phyloP scores from a whole-genome alignment of 768 basidiomycete genomes.

The Hypsizygus marmoreus region DNA sequence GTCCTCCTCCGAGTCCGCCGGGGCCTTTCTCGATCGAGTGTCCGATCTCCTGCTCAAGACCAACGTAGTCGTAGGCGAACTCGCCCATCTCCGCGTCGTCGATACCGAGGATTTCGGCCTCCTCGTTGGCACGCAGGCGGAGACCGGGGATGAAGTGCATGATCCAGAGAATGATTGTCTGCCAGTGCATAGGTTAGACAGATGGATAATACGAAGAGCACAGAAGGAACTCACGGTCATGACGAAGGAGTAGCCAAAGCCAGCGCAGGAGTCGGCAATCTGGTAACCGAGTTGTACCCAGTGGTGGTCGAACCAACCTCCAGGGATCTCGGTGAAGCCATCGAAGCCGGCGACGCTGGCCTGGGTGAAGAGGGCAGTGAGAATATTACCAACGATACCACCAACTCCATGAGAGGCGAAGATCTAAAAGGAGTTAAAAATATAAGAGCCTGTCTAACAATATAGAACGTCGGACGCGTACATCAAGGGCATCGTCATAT shows the following conservation, averaged over 20 bases:
- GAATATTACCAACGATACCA: constrained; percentile 77
- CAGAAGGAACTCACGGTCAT: constrained; percentile 57
- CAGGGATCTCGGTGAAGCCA: constrained; percentile 62
- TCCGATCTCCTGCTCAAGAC: constrained; percentile 61
- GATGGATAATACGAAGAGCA: not conserved
- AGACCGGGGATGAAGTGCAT: constrained; percentile 89
- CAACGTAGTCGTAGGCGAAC: constrained; percentile 87
- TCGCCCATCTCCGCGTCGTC: constrained; percentile 92
- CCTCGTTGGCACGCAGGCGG: constrained; percentile 65
- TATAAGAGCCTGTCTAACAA: constrained; percentile 3
- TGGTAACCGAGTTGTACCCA: constrained; percentile 86
- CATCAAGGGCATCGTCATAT: constrained; percentile 83
- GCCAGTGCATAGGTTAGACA: not conserved
- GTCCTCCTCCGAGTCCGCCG: constrained; percentile 22
- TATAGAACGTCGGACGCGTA: constrained; percentile 31
- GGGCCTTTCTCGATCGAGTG: constrained; percentile 28
- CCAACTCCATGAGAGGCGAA: constrained; percentile 86
- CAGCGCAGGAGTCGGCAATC: constrained; percentile 70
- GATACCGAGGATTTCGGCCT: constrained; percentile 78
- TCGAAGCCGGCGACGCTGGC: constrained; percentile 78
- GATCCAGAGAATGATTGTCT: constrained; percentile 83
- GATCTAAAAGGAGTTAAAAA: constrained; percentile 53
- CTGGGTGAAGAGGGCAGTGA: constrained; percentile 90
- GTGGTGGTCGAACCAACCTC: constrained; percentile 88
- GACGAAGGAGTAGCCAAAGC: constrained; percentile 71